Base-by-base conservation (phyloP, 805 yeast genomes). In the Candida pini region DNA sequence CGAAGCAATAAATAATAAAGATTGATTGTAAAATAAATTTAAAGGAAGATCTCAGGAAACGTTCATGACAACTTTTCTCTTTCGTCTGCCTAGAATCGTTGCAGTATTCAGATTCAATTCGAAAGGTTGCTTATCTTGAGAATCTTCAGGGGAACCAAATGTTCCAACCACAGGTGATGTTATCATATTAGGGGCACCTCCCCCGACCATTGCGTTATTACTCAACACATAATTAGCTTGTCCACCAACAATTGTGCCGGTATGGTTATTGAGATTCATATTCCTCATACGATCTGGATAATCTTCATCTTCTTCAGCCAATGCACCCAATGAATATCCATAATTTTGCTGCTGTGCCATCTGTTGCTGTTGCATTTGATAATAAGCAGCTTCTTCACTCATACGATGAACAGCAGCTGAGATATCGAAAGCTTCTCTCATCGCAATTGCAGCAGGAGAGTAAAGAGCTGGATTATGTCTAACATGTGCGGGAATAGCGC, bases 401-500 rank as follows among this genome's bases (percentile, higher is more conserved):
- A 68, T 66, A 51, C 80, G 62, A 48, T 71, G 78, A 10, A 74
- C 78, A 0, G 79, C 79, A n/a, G 77, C 62, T 1, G 79, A 71
- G 15, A 75, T 69, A 47, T 75, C 81, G 53, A 73, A 73, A 10
- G 78, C 79, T 40, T 74, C 81, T 39, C 73, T 64, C 56, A 75
- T 63, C 2, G 78, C 79, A 41, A 68, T 71, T 2, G 77, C 77
- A 4, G 76, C 78, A 7, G 81, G 80, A 9, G 77, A 68, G 48
- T 69, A 73, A 40, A 70, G 39, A 4, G 62, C 53, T 9, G 45
- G 51, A 15, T 43, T 46, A 14, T 41, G 39, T 23, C 31, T 37
- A 31, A 43, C 38, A 25, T 44, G 49, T 10, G 44, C 29, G 8
- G 52, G 49, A 21, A 43, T 37, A 10, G 47, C 43, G 17, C 49